Base-by-base conservation (phyloP, 2,329 filamentous ascomycete genomes). In the Fusarium foetens region DNA sequence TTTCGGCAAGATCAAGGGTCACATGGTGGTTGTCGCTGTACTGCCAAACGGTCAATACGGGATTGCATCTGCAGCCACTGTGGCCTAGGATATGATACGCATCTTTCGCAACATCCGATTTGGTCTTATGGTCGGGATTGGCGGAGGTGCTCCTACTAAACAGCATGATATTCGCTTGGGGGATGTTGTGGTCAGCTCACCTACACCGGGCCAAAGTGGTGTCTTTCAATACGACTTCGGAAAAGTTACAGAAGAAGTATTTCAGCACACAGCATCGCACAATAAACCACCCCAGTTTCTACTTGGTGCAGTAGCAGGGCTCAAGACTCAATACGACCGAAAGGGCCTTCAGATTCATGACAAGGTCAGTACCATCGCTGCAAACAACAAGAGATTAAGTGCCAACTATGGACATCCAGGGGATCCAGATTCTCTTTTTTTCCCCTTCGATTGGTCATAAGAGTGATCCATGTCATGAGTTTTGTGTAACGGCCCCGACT, bases 391-490 rank as follows among this genome's bases (percentile, higher is more conserved):
- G 3, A 49, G 46, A 23, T 3, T 33, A 3, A 33, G 2, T 0
- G 11, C 8, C n/a, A 51, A 21, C 8, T 51, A 51, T 21, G 31
- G 31, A 2, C 48, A 9, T 3, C 31, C 31, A 4, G 17, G 11
- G 0, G 12, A 6, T 8, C 11, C 31, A 4, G 48, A 51, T 8
- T 2, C 2, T 11, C 48, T 36, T 25, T 51, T 51, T 51, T 21
- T 0, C n/a, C 0, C 0, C 17, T 8, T 21, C n/a, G 0, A 3
- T 25, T 0, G 5, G 2, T 0, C 48, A 51, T 11, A 35, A 6
- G 12, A 8, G 3, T 2, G 1, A 3, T 2, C 48, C 31, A 0
- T 51, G 48, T 1, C n/a, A 19, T 0, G 4, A 35, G n/a, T 5
- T 4, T 25, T 51, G 48, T 11, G n/a, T 35, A 0, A 11, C 1